Conservation (phyloP, 208 protist species). For the Polymyxa betae region DNA sequence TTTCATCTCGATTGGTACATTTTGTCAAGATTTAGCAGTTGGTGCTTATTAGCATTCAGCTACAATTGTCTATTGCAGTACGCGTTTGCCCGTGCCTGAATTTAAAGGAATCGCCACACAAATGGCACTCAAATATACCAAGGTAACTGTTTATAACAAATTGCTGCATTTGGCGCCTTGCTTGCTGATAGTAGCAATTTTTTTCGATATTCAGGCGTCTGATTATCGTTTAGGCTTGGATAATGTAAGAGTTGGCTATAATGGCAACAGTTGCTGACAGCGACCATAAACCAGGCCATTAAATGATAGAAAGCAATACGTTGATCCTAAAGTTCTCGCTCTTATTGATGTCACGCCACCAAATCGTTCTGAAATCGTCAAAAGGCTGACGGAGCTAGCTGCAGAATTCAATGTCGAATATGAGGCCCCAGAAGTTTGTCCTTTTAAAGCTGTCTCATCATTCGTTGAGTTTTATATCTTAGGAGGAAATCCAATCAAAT, state of each 20-base stretch:
- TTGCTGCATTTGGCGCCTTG: background rate
- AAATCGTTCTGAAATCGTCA: background rate
- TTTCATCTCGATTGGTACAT: background rate
- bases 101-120: constrained; percentile 21
- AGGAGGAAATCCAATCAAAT: no score
- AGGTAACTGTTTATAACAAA: background rate
- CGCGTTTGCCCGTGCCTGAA: background rate
- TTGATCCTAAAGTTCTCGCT: constrained; percentile 17
- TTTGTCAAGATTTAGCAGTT: background rate
- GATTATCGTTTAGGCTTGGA: no score
- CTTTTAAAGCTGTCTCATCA: no score
- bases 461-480: no score
- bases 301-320: constrained; percentile 24
- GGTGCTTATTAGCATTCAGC: background rate
- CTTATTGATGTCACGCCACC: background rate
- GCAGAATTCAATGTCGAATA: constrained; percentile 23
- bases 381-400: background rate
- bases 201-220: no score
- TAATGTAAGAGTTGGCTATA: no score
- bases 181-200: background rate
- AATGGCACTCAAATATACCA: constrained; percentile 31
- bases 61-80: constrained; percentile 18
- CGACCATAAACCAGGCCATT: no score
- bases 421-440: background rate
- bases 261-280: no score